Evolutionary conservation across 371 early-diverging fungal species (phyloP), one percentile per base, ranked within the genome.

Genomic region (Mortierella polycephala): DNA sequence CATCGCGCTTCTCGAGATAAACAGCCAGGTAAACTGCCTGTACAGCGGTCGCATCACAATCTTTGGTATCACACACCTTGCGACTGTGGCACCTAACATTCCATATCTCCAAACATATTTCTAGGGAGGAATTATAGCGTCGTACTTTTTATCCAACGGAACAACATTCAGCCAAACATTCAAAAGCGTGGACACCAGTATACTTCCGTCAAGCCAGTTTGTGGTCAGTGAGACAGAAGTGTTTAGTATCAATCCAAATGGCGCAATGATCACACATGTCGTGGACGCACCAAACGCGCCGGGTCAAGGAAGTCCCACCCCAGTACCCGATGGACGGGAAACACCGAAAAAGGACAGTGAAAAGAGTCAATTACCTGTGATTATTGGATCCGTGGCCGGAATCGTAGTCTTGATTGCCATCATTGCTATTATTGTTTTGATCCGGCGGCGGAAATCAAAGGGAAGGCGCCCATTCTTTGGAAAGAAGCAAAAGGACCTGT

Each of bases 401-500:
- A 64, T 30, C 1, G 11, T 69, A 16, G 71, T 47, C 0, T 4
- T 76, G 16, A 14, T 64, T 5, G 72, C 51, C 21, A 23, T 61
- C 9, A 30, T 67, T 11, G 52, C 50, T 12, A 45, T 39, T 9
- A 52, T 75, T 23, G 10, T 76, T 9, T n/a, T 76, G 23, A 16
- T 49, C 21, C 62, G 62, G 11, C 60, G 42, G 41, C 23, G 40
- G 18, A 70, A 51, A 45, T 47, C 41, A 42, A 39, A 41, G 46
- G 57, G 69, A 44, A 52, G 42, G 2, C 60, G 63, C 1, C 46
- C 61, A 1, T 18, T 67, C 30, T 61, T 59, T 59, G 37, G 61
- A 9, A 65, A 62, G n/a, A 75, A 65, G 45, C 61, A 51, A 49
- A 64, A 65, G 52, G 62, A 66, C n/a, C 57, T 72, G 6, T 79